Conservation (phyloP, 176 grass and related monocot genomes). For the Poa pratensis region DNA sequence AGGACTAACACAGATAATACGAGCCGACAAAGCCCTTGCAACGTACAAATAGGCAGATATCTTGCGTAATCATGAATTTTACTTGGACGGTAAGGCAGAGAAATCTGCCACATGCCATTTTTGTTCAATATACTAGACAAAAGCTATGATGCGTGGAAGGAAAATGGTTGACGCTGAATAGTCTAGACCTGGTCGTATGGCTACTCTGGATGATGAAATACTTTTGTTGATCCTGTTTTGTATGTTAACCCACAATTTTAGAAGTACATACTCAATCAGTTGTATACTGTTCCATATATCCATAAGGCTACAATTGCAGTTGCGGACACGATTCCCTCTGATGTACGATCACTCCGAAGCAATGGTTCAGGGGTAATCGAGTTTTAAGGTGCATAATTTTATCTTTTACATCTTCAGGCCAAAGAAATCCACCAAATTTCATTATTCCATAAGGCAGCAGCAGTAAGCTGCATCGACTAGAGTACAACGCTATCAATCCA, state of each 20-base stretch:
- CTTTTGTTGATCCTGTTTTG: neutral
- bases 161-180: neutral
- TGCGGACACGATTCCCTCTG: neutral
- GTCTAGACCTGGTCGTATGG: neutral
- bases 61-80: neutral
- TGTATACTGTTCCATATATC: neutral
- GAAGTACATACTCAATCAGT: neutral
- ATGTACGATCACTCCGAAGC: neutral
- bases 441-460: too few relatives aligned
- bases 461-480: too few relatives aligned
- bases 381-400: neutral
- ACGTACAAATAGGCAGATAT: neutral
- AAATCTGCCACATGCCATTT: neutral
- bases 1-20: neutral
- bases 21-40: neutral
- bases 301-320: neutral
- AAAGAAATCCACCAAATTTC: too few relatives aligned
- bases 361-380: too few relatives aligned
- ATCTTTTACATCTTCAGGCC: too few relatives aligned
- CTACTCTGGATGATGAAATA: constrained; percentile 5
- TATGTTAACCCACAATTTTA: neutral
- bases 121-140: neutral
- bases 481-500: too few relatives aligned
- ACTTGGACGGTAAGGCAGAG: neutral
- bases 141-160: neutral